Evolutionary conservation across 805 yeast species (phyloP).

Genomic region (Candida koratica): DNA sequence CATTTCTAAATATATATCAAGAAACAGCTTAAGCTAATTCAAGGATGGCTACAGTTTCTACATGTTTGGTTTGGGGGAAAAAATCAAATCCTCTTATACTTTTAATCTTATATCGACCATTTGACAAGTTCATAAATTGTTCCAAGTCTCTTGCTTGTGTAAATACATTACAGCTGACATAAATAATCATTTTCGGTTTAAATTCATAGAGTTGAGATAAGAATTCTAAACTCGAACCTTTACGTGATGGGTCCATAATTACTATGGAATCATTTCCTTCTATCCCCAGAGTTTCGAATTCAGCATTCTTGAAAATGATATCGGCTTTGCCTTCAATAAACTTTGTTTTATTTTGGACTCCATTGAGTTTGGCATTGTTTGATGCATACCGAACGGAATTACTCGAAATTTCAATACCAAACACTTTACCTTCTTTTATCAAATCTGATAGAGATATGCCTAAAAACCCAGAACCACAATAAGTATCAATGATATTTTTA

Average conservation of each 20-base stretch:
- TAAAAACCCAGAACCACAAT: conserved; percentile 46
- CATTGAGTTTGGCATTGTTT: conserved; percentile 38
- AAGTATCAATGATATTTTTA: conserved; percentile 37
- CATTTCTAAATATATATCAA: no score
- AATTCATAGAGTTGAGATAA: conserved; percentile 35
- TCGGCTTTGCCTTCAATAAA: conserved; percentile 39
- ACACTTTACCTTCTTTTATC: conserved; percentile 30
- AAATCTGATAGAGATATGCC: conserved; percentile 33
- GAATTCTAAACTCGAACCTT: conserved; percentile 35
- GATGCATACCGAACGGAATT: conserved; percentile 33
- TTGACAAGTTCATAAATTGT: conserved; percentile 23
- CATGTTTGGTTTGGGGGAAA: conserved; percentile 91
- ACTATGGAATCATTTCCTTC: conserved; percentile 32
- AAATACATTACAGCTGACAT: conserved; percentile 44
- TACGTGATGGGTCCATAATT: conserved; percentile 45
- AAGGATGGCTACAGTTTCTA: conserved; percentile 51
- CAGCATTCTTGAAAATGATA: conserved; percentile 26
- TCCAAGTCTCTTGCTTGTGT: conserved; percentile 44
- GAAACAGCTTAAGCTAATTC: conserved; percentile 20
- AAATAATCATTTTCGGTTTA: conserved; percentile 34
- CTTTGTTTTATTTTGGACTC: conserved; percentile 25
- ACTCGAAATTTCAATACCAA: conserved; percentile 40
- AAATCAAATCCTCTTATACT: conserved; percentile 41
- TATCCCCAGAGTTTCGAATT: conserved; percentile 24
- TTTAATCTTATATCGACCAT: conserved; percentile 19